These are phyloP conservation scores for Globisporangium radiosum DNA, from an alignment of 352 stramenopile species.

Conservation along the genomic window DNA sequence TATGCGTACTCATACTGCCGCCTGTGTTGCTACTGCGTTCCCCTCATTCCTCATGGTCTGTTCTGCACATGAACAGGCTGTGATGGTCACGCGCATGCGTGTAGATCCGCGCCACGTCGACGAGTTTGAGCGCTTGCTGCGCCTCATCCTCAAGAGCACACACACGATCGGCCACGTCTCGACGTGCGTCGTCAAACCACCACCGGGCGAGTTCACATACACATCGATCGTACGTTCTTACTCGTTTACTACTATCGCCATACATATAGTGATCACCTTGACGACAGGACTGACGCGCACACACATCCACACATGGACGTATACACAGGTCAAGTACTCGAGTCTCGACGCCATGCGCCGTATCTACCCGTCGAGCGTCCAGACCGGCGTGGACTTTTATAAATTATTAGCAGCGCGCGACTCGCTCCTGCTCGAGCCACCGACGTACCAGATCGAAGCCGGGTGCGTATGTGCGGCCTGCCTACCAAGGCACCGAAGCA, in stretches of 20 bases:
- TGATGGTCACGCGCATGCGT: slow-evolving; percentile 80
- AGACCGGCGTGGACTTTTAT: slow-evolving; percentile 69
- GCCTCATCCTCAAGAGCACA: slow-evolving; percentile 76
- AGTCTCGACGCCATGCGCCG: slow-evolving; percentile 63
- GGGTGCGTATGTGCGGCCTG: slow-evolving; percentile 21
- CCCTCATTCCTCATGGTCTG: neutral
- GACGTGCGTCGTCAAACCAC: slow-evolving; percentile 73
- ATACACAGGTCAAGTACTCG: slow-evolving; percentile 68
- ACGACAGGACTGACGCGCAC: neutral
- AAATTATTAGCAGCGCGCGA: slow-evolving; percentile 70
- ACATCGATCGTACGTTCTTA: slow-evolving; percentile 63
- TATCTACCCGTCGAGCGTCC: slow-evolving; percentile 60
- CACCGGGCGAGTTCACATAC: slow-evolving; percentile 69
- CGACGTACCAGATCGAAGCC: slow-evolving; percentile 80
- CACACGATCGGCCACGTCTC: slow-evolving; percentile 76
- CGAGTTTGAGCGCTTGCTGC: slow-evolving; percentile 72
- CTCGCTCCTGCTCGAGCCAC: slow-evolving; percentile 67
- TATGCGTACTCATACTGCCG: too few relatives aligned
- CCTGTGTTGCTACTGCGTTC: too few relatives aligned
- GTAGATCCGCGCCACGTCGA: slow-evolving; percentile 67
- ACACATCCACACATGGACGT: neutral
- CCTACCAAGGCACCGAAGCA: neutral
- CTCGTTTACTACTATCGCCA: neutral
- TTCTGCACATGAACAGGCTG: slow-evolving; percentile 25
- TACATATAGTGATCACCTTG: too few relatives aligned